Conservation (phyloP, 345 rosid species). For the Arabidopsis arenosa region DNA sequence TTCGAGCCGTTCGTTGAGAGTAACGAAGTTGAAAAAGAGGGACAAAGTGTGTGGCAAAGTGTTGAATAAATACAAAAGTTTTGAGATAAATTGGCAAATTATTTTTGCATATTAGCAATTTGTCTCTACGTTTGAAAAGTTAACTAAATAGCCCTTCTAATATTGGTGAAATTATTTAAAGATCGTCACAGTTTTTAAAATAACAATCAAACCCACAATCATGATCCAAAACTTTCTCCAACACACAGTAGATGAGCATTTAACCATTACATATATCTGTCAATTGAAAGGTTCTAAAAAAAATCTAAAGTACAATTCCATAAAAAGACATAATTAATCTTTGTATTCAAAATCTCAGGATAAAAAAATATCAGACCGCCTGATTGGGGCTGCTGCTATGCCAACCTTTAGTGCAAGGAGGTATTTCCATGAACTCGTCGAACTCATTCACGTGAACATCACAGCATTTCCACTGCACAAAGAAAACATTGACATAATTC, state of each 20-base stretch:
- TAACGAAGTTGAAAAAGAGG: background rate
- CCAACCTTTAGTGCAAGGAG: constrained; percentile 95
- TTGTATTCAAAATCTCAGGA: background rate
- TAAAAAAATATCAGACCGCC: constrained; percentile 29
- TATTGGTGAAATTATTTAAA: background rate
- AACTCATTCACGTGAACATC: constrained; percentile 87
- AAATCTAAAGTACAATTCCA: background rate
- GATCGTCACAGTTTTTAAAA: background rate
- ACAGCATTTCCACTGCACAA: constrained; percentile 95
- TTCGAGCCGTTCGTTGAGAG: constrained; percentile 39
- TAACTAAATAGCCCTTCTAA: background rate
- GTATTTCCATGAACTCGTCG: constrained; percentile 90
- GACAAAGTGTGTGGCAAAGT: constrained; percentile 3
- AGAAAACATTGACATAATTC: background rate
- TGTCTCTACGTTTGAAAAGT: constrained; percentile 14
- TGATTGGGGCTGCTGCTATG: constrained; percentile 58
- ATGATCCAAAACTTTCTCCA: background rate
- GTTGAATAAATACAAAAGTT: background rate
- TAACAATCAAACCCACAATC: background rate
- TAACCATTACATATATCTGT: constrained; percentile 17
- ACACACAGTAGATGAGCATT: constrained; percentile 5
- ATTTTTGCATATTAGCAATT: background rate
- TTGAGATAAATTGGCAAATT: constrained; percentile 10
- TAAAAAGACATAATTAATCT: constrained; percentile 1
- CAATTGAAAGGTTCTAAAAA: background rate